Base-by-base conservation (phyloP, 2,329 filamentous ascomycete genomes). In the Myriosclerotinia scirpicola region DNA sequence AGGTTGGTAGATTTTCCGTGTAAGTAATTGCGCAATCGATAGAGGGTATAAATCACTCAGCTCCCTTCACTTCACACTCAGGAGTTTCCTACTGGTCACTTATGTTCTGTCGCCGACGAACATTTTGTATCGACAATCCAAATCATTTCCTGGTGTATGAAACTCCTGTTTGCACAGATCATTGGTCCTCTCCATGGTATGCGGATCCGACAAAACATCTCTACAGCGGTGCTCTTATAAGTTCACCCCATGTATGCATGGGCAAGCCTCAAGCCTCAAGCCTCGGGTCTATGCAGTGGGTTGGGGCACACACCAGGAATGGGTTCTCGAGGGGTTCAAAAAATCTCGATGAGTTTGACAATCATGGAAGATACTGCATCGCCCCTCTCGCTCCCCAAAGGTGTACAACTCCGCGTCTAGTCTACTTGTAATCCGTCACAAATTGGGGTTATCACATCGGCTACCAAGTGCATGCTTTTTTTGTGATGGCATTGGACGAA, bases 191-290 rank as follows among this genome's bases (percentile, higher is more conserved):
- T 48, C 14, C 15, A 30, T 38, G 44, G 15, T 22, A 50, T 20
- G 30, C 8, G 14, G 38, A 6, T 58, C 30, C 17, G 5, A n/a
- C 6, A 26, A 26, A 26, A 6, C 15, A 9, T 38, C 12, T 50
- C 34, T 38, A 22, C 20, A 36, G 3, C 20, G 22, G 8, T 38
- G n/a, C n/a, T 50, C 12, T 22, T 22, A 36, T 20, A 36, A 34
- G 4, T 34, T 6, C 26, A 36, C 8, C 20, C 20, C 30, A 50
- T 36, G 30, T 44, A 50, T 36, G 30, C 58, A 60, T 36, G 30
- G 34, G 22, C 58, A 12, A 58, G 40, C 44, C n/a, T 50, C 58
- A 12, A 58, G 40, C 44, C n/a, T 50, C 58, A 17, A 38, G 12
- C 7, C 12, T 30, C 42, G 30, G 44, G 7, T 50, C 15, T 12